phyloP scores from a whole-genome alignment of 2,329 filamentous ascomycete species.

The Colletotrichum lindemuthianum region DNA sequence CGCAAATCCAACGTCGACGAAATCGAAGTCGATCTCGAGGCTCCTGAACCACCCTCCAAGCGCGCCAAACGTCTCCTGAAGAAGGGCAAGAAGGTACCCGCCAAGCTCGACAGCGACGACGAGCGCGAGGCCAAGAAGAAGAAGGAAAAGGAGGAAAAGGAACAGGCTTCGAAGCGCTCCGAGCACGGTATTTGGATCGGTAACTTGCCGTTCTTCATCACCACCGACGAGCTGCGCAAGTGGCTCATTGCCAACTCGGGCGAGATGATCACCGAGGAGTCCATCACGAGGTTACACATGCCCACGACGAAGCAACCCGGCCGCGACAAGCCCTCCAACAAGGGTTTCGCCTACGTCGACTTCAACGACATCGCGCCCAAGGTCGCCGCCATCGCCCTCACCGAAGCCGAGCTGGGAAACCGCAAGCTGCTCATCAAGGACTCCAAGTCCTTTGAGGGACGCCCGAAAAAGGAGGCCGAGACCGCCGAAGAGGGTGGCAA shows the following conservation, averaged over 20 bases:
- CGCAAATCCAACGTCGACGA: constrained; percentile 76
- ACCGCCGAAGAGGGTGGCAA: constrained; percentile 33
- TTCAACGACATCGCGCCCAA: constrained; percentile 78
- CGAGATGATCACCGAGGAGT: constrained; percentile 70
- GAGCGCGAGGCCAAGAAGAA: constrained; percentile 50
- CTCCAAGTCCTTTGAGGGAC: constrained; percentile 88
- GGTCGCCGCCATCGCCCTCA: constrained; percentile 82
- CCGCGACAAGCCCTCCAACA: constrained; percentile 70
- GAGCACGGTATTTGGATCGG: constrained; percentile 94
- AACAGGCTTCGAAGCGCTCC: constrained; percentile 66
- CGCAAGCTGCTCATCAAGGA: constrained; percentile 94
- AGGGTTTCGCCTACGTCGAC: constrained; percentile 96
- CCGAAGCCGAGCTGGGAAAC: constrained; percentile 81
- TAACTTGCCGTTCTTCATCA: constrained; percentile 87
- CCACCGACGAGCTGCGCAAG: constrained; percentile 76
- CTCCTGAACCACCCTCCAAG: constrained; percentile 96
- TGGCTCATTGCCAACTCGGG: constrained; percentile 82
- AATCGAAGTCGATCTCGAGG: constrained; percentile 87
- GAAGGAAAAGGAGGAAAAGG: constrained; percentile 52
- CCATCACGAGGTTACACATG: constrained; percentile 87
- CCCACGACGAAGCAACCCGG: constrained; percentile 68
- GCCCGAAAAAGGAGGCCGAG: constrained; percentile 73
- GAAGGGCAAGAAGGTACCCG: constrained; percentile 74
- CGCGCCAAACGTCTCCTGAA: constrained; percentile 90
- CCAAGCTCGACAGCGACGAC: constrained; percentile 53